A percentile compares a stretch with the other conserved stretches of the same genome.
Evolutionary conservation across 371 early-diverging fungal species (phyloP).

Genomic region (Apophysomyces elegans): DNA sequence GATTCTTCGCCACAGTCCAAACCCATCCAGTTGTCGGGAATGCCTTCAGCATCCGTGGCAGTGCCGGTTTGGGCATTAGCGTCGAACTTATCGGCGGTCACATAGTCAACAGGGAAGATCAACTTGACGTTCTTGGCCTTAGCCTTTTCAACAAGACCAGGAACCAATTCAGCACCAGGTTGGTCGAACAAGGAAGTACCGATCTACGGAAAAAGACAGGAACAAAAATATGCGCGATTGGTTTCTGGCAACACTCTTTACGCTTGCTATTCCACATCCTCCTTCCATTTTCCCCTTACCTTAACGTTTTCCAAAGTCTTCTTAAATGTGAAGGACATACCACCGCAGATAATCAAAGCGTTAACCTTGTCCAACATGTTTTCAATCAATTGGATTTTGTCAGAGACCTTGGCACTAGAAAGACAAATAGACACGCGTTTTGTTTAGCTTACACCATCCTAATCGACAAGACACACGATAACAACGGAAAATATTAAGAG

Average conservation of each 20-base stretch:
- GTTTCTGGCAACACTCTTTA: too few species aligned
- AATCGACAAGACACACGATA: neutral
- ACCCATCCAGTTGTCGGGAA: constrained; percentile 90
- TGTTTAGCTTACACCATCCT: neutral
- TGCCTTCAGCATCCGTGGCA: constrained; percentile 89
- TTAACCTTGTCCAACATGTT: constrained; percentile 94
- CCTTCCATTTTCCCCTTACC: constrained; percentile 39
- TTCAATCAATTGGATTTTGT: constrained; percentile 98
- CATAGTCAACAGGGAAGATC: constrained; percentile 90
- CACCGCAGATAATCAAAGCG: constrained; percentile 93
- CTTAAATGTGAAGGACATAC: constrained; percentile 98
- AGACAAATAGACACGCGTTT: neutral
- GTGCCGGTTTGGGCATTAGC: constrained; percentile 79
- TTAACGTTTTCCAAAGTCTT: constrained; percentile 85
- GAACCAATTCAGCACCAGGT: constrained; percentile 87
- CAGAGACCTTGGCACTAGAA: constrained; percentile 93
- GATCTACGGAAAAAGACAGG: constrained; percentile 58
- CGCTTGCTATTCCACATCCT: neutral
- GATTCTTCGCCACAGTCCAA: constrained; percentile 94
- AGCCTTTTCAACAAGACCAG: constrained; percentile 82
- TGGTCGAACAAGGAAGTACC: constrained; percentile 94
- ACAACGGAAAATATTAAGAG: too few species aligned
- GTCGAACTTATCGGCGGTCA: constrained; percentile 87
- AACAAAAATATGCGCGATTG: constrained; percentile 2
- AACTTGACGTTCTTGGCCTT: constrained; percentile 87